Evolutionary conservation across 139 green algal species (phyloP).

Genomic region (Zygnema cylindricum): DNA sequence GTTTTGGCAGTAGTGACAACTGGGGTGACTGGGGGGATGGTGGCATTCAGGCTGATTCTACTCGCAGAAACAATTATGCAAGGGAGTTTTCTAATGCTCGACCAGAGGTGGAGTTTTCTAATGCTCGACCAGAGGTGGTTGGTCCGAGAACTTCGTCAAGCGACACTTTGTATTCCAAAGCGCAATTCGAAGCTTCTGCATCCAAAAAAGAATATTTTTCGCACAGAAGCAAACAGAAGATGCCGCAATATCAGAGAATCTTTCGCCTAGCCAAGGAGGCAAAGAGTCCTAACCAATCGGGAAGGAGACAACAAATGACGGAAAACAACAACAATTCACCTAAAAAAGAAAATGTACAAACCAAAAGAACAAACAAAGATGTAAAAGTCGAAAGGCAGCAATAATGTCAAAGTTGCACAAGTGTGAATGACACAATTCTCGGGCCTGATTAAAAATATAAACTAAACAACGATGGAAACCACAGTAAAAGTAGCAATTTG

Average conservation of each 20-base stretch:
- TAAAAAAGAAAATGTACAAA: too few species aligned
- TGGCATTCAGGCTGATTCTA: background rate
- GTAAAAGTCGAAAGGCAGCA: too few species aligned
- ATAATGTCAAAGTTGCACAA: too few species aligned
- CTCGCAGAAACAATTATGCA: conserved; percentile 26
- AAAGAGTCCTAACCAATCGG: too few species aligned
- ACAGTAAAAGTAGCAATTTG: too few species aligned
- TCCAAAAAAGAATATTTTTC: conserved; percentile 91
- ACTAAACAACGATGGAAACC: too few species aligned
- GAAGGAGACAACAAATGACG: too few species aligned
- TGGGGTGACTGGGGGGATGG: conserved; percentile 84
- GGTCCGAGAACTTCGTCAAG: background rate
- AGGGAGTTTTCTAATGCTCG: background rate
- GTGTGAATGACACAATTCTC: too few species aligned
- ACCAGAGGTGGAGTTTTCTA: background rate
- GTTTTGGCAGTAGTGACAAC: conserved; percentile 52
- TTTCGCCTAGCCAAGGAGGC: conserved; percentile 91
- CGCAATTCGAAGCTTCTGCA: conserved; percentile 74
- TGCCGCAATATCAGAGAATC: conserved; percentile 74
- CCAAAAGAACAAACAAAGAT: too few species aligned
- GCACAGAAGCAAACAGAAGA: conserved; percentile 86
- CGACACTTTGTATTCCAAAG: conserved; percentile 67
- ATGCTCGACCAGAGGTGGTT: background rate
- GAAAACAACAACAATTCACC: too few species aligned
- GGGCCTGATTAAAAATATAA: too few species aligned